Evolutionary conservation across 768 basidiomycete genomes (phyloP).

Genomic region (Holtermannia corniformis): DNA sequence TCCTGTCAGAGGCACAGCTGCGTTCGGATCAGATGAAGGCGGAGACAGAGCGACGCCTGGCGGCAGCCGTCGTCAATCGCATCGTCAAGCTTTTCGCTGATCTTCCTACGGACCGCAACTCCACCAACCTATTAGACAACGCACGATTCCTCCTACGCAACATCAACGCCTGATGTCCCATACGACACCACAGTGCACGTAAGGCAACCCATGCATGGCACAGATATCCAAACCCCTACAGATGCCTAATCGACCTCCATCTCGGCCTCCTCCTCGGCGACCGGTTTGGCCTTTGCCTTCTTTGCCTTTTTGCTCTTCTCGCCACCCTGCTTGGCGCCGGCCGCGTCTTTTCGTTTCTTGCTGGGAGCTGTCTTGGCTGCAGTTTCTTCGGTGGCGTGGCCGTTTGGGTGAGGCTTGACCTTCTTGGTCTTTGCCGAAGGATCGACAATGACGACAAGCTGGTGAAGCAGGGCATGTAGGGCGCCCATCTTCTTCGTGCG

Average conservation of each 20-base stretch:
- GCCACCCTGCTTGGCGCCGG: conserved; percentile 10
- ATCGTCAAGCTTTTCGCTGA: conserved; percentile 3
- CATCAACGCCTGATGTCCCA: background rate
- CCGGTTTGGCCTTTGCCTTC: conserved; percentile 3
- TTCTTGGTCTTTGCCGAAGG: background rate
- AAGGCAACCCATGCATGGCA: background rate
- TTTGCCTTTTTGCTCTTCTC: conserved; percentile 21
- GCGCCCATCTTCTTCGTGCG: conserved; percentile 57
- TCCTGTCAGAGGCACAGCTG: conserved; percentile 54
- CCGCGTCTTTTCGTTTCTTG: background rate
- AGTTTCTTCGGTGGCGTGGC: background rate
- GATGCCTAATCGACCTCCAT: conserved; percentile 4
- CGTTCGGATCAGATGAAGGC: conserved; percentile 52
- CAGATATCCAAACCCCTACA: background rate
- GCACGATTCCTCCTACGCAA: background rate
- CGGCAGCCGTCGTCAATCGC: conserved; percentile 13
- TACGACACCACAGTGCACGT: background rate
- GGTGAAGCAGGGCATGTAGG: conserved; percentile 56
- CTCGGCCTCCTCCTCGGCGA: background rate
- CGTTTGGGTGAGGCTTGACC: background rate
- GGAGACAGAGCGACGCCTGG: conserved; percentile 41
- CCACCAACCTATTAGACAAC: background rate
- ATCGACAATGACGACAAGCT: conserved; percentile 46
- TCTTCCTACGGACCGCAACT: background rate
- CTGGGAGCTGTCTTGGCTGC: conserved; percentile 15